Percentiles rank a stretch among this genome's conserved stretches.
phyloP scores from a whole-genome alignment of 768 basidiomycete genomes.

The Rubroboletus satanas region DNA sequence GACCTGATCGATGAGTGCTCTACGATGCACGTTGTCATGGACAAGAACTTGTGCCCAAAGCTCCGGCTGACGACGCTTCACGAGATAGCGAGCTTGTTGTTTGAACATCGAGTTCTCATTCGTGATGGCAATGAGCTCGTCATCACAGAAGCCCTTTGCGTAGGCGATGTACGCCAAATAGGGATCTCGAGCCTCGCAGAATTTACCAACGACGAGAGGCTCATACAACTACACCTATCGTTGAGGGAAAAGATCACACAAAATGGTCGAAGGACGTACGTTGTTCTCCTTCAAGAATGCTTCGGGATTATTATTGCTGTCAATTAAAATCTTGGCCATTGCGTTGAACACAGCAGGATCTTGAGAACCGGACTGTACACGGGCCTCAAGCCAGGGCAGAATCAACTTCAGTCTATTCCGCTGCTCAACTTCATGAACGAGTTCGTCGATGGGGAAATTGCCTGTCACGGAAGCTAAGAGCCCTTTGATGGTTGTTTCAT shows the following conservation, averaged over 20 bases:
- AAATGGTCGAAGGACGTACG: slow-evolving; percentile 42
- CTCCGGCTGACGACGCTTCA: slow-evolving; percentile 91
- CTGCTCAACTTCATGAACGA: slow-evolving; percentile 95
- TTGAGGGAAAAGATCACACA: neutral
- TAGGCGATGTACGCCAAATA: slow-evolving; percentile 99
- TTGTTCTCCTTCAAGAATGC: slow-evolving; percentile 98
- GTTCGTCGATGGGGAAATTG: slow-evolving; percentile 96
- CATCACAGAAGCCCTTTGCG: slow-evolving; percentile 98
- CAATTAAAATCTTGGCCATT: slow-evolving; percentile 96
- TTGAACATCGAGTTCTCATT: slow-evolving; percentile 99
- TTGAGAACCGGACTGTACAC: slow-evolving; percentile 90
- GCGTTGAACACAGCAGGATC: slow-evolving; percentile 96
- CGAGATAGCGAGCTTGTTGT: slow-evolving; percentile 96
- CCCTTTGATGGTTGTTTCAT: slow-evolving; percentile 91
- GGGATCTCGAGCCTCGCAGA: slow-evolving; percentile 97
- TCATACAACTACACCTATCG: slow-evolving; percentile 72
- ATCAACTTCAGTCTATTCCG: slow-evolving; percentile 95
- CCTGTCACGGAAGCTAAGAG: slow-evolving; percentile 93
- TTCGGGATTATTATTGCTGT: slow-evolving; percentile 98
- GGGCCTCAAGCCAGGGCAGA: slow-evolving; percentile 93
- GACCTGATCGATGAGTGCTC: slow-evolving; percentile 91
- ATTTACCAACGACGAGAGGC: slow-evolving; percentile 95
- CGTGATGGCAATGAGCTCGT: slow-evolving; percentile 93
- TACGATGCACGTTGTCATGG: slow-evolving; percentile 85
- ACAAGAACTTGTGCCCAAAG: slow-evolving; percentile 95